These are phyloP conservation scores for Cicer arietinum DNA, from an alignment of 306 rosid species.

Conservation along the genomic window DNA sequence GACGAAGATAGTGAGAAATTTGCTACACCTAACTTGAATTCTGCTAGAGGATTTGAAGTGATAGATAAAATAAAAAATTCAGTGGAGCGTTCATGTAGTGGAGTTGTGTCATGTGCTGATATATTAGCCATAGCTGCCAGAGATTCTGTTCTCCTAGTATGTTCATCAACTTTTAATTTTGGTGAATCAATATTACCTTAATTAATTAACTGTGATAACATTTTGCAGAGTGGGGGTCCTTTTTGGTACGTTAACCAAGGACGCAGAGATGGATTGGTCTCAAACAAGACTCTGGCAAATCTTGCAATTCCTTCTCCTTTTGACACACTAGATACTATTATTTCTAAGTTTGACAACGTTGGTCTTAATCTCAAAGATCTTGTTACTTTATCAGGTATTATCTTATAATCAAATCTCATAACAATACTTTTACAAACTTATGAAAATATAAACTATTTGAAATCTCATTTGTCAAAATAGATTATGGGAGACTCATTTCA, in stretches of 20 bases:
- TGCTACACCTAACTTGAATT: conserved; percentile 68
- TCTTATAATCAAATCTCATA: not conserved
- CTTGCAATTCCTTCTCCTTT: conserved; percentile 63
- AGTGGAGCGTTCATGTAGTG: conserved; percentile 71
- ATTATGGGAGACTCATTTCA: too few species aligned
- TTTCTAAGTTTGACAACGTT: conserved; percentile 53
- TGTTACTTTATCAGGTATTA: conserved; percentile 66
- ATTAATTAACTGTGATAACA: conserved; percentile 8
- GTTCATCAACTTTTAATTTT: conserved; percentile 1
- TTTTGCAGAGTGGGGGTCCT: conserved; percentile 76
- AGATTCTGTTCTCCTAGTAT: conserved; percentile 76
- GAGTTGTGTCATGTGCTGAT: conserved; percentile 86
- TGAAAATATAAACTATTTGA: not conserved
- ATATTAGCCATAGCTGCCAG: conserved; percentile 72
- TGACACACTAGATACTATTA: conserved; percentile 47
- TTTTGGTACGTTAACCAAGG: conserved; percentile 70
- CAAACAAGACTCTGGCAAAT: conserved; percentile 62
- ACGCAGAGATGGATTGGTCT: conserved; percentile 71
- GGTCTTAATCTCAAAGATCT: conserved; percentile 68
- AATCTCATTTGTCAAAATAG: not conserved
- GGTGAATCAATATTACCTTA: not conserved
- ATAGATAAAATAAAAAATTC: conserved; percentile 70
- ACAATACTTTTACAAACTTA: not conserved
- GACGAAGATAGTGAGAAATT: conserved; percentile 55
- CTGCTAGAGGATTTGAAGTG: conserved; percentile 76